phyloP scores from a whole-genome alignment of 2,329 filamentous ascomycete species.

The Alternaria arborescens region DNA sequence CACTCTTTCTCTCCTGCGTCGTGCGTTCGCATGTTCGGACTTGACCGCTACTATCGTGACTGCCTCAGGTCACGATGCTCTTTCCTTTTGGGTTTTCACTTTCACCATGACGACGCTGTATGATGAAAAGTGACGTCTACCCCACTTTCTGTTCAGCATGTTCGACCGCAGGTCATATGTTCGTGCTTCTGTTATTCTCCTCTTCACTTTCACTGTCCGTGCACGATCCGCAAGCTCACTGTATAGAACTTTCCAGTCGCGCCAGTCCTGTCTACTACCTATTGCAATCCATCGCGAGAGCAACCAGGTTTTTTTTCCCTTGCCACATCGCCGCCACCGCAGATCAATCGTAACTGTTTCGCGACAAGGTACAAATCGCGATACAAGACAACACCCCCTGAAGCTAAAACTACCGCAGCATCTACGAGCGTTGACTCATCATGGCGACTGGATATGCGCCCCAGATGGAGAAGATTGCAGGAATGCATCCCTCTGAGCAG shows the following conservation, averaged over 20 bases:
- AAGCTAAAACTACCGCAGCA: not conserved
- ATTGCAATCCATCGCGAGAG: not conserved
- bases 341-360: not conserved
- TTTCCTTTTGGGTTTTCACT: not conserved
- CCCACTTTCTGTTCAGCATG: not conserved
- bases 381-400: not conserved
- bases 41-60: conserved; percentile 1
- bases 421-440: not conserved
- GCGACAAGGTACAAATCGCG: not conserved
- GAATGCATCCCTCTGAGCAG: conserved; percentile 7
- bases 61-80: not conserved
- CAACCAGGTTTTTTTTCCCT: not conserved
- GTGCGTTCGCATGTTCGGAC: not conserved
- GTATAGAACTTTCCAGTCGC: too few species aligned
- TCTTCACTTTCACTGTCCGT: conserved; percentile 7
- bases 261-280: not conserved
- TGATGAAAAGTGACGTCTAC: not conserved
- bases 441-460: conserved; percentile 16
- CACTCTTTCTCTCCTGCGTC: not conserved
- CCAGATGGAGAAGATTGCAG: conserved; percentile 14
- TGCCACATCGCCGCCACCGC: not conserved
- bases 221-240: not conserved
- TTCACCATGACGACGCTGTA: not conserved
- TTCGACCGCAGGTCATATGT: not conserved
- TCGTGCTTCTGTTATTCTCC: not conserved